phyloP scores from a whole-genome alignment of 164 flowering plant genomes.

The Chimonanthus salicifolius region DNA sequence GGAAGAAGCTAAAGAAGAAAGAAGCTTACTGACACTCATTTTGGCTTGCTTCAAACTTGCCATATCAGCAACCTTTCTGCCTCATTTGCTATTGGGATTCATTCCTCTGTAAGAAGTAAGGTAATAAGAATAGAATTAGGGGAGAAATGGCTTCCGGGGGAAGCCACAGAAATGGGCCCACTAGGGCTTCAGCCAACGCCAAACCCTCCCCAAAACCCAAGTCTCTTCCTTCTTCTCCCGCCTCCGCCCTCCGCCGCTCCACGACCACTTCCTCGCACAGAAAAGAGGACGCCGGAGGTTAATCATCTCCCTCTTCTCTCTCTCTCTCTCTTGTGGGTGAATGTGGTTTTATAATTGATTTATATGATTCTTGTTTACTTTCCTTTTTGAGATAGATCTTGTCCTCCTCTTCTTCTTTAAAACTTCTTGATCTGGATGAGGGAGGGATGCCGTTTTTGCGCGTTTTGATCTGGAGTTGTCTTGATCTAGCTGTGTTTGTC shows the following conservation, averaged over 20 bases:
- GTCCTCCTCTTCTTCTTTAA: neutral
- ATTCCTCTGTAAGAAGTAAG: too few relatives aligned
- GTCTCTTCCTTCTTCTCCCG: neutral
- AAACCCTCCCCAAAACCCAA: slow-evolving; percentile 4
- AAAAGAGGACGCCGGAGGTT: slow-evolving; percentile 10
- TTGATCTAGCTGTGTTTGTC: neutral
- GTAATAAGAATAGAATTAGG: too few relatives aligned
- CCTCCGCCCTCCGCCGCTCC: slow-evolving; percentile 1
- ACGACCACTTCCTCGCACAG: neutral
- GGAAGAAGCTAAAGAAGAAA: too few relatives aligned
- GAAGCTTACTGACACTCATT: too few relatives aligned
- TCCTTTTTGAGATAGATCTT: neutral
- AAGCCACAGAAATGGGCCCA: slow-evolving; percentile 3
- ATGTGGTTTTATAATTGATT: neutral
- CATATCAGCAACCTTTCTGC: too few relatives aligned
- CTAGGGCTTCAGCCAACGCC: neutral
- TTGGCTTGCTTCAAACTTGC: too few relatives aligned
- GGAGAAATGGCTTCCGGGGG: neutral
- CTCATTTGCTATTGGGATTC: too few relatives aligned
- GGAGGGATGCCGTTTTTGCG: neutral
- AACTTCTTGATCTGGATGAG: neutral
- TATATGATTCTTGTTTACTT: neutral
- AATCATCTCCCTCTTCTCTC: neutral
- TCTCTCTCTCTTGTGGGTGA: neutral
- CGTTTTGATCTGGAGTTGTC: neutral